Percentiles rank a stretch among this genome's conserved stretches.
Conservation (phyloP, 345 rosid genomes). For the Eutrema heterophyllum region DNA sequence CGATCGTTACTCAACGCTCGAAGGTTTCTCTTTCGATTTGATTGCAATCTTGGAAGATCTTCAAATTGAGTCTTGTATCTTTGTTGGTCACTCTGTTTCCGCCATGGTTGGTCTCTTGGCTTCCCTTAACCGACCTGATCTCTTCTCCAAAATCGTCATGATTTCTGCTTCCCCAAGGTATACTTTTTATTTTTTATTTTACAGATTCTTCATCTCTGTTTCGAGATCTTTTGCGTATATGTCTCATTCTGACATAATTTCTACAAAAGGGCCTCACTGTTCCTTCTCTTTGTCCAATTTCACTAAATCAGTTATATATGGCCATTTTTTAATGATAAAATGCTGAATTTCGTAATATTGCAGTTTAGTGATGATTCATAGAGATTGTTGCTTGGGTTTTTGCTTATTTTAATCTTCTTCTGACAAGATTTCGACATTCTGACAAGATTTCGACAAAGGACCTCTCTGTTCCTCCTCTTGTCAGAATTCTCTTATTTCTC, state of each 20-base stretch:
- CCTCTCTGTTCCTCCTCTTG: not conserved
- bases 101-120: slow-evolving; percentile 76
- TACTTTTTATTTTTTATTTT: not conserved
- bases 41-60: slow-evolving; percentile 78
- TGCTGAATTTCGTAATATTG: not conserved
- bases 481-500: not conserved
- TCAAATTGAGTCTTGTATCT: slow-evolving; percentile 46
- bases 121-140: slow-evolving; percentile 78
- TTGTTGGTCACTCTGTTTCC: slow-evolving; percentile 86
- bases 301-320: not conserved
- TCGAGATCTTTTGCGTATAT: not conserved
- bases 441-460: not conserved
- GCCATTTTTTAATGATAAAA: not conserved
- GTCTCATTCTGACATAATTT: not conserved
- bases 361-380: not conserved
- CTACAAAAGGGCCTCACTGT: not conserved
- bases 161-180: slow-evolving; percentile 81
- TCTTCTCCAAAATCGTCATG: slow-evolving; percentile 71
- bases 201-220: not conserved
- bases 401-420: not conserved
- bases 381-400: not conserved
- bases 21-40: slow-evolving; percentile 76
- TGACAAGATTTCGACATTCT: too few relatives aligned
- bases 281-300: not conserved
- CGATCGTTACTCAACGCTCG: slow-evolving; percentile 60